Conservation (phyloP, 345 rosid species). For the Salix purpurea region DNA sequence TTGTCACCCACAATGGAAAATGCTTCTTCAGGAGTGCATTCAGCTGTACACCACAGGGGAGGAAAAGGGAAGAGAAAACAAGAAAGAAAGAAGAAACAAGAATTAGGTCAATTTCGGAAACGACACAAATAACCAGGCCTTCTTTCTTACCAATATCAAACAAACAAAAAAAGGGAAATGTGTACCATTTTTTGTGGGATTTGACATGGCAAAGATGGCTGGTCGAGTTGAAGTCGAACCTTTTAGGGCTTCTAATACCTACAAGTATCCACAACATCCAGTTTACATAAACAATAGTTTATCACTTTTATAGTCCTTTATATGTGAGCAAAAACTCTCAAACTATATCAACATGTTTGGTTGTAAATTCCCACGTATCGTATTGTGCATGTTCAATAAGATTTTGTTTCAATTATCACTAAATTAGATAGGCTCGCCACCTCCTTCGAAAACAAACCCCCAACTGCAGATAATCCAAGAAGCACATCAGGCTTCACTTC, state of each 20-base stretch:
- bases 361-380: not conserved
- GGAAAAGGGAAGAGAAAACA: not conserved
- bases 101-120: not conserved
- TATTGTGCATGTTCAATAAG: not conserved
- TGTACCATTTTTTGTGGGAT: conserved; percentile 86
- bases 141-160: not conserved
- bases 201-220: conserved; percentile 98
- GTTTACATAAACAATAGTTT: not conserved
- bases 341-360: not conserved
- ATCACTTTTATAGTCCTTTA: not conserved
- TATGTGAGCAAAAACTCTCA: not conserved
- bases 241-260: conserved; percentile 96
- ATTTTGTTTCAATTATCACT: not conserved
- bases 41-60: conserved; percentile 45
- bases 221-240: conserved; percentile 92
- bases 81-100: not conserved
- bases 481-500: conserved; percentile 98
- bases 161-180: not conserved
- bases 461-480: conserved; percentile 99
- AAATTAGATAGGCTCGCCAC: conserved; percentile 22
- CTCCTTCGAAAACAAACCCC: conserved; percentile 94
- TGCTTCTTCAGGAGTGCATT: conserved; percentile 93
- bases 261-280: conserved; percentile 12
- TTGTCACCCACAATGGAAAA: conserved; percentile 88
- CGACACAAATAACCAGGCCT: not conserved